phyloP scores from a whole-genome alignment of 345 rosid species.

The Lepidium didymum region DNA sequence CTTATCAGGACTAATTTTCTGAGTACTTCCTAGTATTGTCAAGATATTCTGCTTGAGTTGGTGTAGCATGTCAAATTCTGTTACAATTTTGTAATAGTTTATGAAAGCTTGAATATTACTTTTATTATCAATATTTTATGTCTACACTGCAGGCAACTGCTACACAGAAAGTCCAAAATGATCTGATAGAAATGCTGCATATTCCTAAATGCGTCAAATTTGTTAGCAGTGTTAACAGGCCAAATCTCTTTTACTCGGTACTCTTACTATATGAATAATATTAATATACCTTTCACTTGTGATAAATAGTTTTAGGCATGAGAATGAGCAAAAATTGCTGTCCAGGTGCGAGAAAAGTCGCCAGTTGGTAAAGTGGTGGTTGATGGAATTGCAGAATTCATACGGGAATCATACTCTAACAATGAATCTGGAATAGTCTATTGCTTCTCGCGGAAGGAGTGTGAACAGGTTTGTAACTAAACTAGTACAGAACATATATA shows the following conservation, averaged over 20 bases:
- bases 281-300: not conserved
- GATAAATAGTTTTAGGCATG: slow-evolving; percentile 1
- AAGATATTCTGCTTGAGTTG: not conserved
- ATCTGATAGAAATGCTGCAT: slow-evolving; percentile 80
- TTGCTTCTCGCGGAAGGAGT: slow-evolving; percentile 93
- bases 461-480: slow-evolving; percentile 67
- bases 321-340: not conserved
- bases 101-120: not conserved
- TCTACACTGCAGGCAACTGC: slow-evolving; percentile 79
- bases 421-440: slow-evolving; percentile 93
- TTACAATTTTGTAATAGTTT: not conserved
- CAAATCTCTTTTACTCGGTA: slow-evolving; percentile 93
- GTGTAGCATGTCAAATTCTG: not conserved
- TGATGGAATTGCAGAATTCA: slow-evolving; percentile 81
- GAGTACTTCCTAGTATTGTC: not conserved
- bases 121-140: not conserved
- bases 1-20: slow-evolving; percentile 1
- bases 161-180: slow-evolving; percentile 82
- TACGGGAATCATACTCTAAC: slow-evolving; percentile 70
- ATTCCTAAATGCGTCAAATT: slow-evolving; percentile 76
- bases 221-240: slow-evolving; percentile 93
- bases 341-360: slow-evolving; percentile 82
- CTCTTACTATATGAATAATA: not conserved
- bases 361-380: slow-evolving; percentile 68
- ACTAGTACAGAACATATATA: not conserved